These are phyloP conservation scores for Ilex asprella DNA, from an alignment of 257 asterid species.

Conservation along the genomic window DNA sequence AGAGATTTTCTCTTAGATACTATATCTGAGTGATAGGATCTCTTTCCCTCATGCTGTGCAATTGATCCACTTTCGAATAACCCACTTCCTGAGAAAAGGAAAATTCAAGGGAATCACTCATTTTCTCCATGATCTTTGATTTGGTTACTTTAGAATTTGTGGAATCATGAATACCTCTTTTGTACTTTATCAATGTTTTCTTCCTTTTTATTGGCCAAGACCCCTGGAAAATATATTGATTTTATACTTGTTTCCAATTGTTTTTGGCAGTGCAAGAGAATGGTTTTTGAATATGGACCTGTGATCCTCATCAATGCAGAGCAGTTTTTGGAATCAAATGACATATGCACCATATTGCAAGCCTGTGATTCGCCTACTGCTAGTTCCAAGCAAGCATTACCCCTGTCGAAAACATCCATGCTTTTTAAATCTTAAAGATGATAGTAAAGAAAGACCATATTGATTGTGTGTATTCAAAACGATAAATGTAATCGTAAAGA, in stretches of 20 bases:
- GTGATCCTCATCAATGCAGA: slow-evolving; percentile 66
- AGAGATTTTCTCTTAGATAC: no score
- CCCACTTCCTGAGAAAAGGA: no score
- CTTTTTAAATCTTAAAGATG: not conserved
- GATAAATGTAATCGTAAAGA: no score
- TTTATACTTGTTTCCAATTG: not conserved
- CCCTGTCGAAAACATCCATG: not conserved
- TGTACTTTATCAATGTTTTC: no score
- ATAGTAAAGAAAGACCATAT: no score
- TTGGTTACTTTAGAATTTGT: no score
- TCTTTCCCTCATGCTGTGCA: not conserved
- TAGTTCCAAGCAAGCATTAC: not conserved
- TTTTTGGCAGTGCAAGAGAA: slow-evolving; percentile 74
- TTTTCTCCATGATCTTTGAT: no score
- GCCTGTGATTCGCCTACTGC: not conserved
- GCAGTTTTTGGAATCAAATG: slow-evolving; percentile 67
- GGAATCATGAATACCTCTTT: no score
- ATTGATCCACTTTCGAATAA: not conserved
- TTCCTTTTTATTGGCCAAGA: no score
- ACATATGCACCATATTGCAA: not conserved
- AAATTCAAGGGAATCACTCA: no score
- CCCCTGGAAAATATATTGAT: not conserved
- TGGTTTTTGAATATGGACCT: slow-evolving; percentile 84
- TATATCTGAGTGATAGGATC: not conserved
- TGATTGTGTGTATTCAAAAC: no score